These are phyloP conservation scores for Oleoguttula mirabilis DNA, from an alignment of 495 filamentous ascomycete genomes.

Conservation along the genomic window DNA sequence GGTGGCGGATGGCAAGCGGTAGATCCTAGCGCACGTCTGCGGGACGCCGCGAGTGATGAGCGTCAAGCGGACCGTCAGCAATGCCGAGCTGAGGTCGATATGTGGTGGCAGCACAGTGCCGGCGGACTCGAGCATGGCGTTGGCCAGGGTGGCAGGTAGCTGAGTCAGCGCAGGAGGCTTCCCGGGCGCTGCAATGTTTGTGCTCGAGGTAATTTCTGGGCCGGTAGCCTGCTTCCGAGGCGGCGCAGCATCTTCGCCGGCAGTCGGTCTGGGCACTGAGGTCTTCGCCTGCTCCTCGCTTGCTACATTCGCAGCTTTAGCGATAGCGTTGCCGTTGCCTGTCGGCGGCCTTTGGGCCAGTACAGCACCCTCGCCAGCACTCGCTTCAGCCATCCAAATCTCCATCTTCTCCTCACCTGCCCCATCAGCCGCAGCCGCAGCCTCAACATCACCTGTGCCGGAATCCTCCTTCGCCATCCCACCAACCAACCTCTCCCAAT, in stretches of 20 bases:
- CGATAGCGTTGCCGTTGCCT: background rate
- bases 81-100: slow-evolving; percentile 11
- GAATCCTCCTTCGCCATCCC: no score
- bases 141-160: slow-evolving; percentile 4
- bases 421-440: background rate
- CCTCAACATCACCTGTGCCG: slow-evolving; percentile 2
- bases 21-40: slow-evolving; percentile 53
- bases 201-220: background rate
- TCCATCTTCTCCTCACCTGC: background rate
- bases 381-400: no score
- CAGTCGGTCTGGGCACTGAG: background rate
- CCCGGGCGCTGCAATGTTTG: background rate
- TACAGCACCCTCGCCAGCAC: no score
- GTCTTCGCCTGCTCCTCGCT: background rate
- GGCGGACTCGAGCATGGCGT: slow-evolving; percentile 13
- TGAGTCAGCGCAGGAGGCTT: slow-evolving; percentile 11
- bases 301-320: background rate
- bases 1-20: slow-evolving; percentile 46
- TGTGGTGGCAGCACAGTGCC: slow-evolving; percentile 16
- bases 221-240: background rate
- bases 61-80: slow-evolving; percentile 49
- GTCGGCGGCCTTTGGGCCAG: no score
- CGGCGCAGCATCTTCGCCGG: background rate
- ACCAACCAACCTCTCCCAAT: slow-evolving; percentile 58
- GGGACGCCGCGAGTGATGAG: slow-evolving; percentile 50